Percentiles rank a stretch among this genome's conserved stretches.
phyloP scores from a whole-genome alignment of 2,329 filamentous ascomycete species.

The Aschersonia sp. region DNA sequence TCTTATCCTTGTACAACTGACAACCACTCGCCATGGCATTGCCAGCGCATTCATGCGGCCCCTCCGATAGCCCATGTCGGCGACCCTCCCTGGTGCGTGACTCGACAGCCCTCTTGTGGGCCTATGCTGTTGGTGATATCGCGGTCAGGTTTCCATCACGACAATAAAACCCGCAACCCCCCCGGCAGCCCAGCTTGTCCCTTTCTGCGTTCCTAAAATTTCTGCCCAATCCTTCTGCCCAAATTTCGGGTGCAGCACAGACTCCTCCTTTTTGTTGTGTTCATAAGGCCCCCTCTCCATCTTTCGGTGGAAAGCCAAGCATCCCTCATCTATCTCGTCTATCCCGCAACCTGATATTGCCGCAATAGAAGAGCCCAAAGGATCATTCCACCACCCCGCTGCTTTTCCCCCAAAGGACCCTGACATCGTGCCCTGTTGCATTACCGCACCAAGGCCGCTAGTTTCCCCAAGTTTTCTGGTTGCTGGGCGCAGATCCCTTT shows the following conservation, averaged over 20 bases:
- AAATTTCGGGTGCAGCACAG: slow-evolving; percentile 9
- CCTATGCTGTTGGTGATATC: slow-evolving; percentile 7
- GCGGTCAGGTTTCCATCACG: slow-evolving; percentile 14
- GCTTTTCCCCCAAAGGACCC: slow-evolving; percentile 9
- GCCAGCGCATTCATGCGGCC: slow-evolving; percentile 35
- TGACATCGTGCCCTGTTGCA: slow-evolving; percentile 14
- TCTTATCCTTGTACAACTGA: slow-evolving; percentile 15
- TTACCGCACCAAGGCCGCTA: slow-evolving; percentile 5
- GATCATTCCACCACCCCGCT: not conserved
- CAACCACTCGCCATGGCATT: slow-evolving; percentile 20
- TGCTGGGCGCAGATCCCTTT: not conserved
- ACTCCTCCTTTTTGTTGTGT: slow-evolving; percentile 6
- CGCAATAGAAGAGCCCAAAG: slow-evolving; percentile 6
- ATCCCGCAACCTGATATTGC: slow-evolving; percentile 8
- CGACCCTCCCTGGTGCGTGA: slow-evolving; percentile 5
- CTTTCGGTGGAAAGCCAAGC: not conserved
- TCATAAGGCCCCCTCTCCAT: not conserved
- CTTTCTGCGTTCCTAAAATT: slow-evolving; percentile 14
- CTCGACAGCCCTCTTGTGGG: slow-evolving; percentile 10
- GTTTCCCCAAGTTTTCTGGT: slow-evolving; percentile 3
- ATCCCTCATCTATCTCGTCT: slow-evolving; percentile 2
- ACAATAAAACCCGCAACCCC: slow-evolving; percentile 35
- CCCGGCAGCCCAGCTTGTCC: slow-evolving; percentile 25
- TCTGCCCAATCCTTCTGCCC: slow-evolving; percentile 21
- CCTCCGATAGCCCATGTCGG: slow-evolving; percentile 7